Conservation (phyloP, 2,329 filamentous ascomycete genomes). For the Aspergillus aculeatus region DNA sequence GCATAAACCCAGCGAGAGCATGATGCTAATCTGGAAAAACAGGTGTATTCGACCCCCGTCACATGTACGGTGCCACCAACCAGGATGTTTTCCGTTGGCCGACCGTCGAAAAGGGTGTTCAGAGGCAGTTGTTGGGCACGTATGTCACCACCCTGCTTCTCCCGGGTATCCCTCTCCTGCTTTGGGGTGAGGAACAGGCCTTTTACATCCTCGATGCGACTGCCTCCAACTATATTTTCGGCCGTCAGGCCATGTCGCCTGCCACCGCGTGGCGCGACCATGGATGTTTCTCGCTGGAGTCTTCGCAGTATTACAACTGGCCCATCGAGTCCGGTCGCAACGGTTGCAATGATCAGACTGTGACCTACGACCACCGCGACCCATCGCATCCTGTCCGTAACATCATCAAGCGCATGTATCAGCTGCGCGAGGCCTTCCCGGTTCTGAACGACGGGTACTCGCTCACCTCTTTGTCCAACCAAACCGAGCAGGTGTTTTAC, state of each 20-base stretch:
- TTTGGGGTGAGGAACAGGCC: conserved; percentile 65
- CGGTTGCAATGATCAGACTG: conserved; percentile 57
- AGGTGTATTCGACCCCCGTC: conserved; percentile 57
- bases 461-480: conserved; percentile 55
- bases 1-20: too few relatives aligned
- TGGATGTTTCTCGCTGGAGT: conserved; percentile 59
- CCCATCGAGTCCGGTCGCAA: conserved; percentile 53
- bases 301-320: conserved; percentile 57
- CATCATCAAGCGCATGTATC: conserved; percentile 60
- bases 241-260: conserved; percentile 60
- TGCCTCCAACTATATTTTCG: conserved; percentile 63
- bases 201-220: conserved; percentile 64
- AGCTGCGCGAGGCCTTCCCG: conserved; percentile 56
- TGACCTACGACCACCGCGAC: conserved; percentile 61
- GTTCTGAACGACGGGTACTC: conserved; percentile 60
- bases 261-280: conserved; percentile 62
- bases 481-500: conserved; percentile 50
- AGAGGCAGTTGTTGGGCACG: conserved; percentile 55
- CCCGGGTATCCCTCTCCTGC: conserved; percentile 60
- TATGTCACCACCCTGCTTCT: conserved; percentile 59
- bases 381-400: conserved; percentile 60
- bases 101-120: conserved; percentile 54
- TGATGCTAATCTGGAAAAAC: neutral
- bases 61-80: conserved; percentile 63
- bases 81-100: conserved; percentile 66